A percentile compares a stretch with the other conserved stretches of the same genome.
These are phyloP conservation scores for Metarhizium brunneum DNA, from an alignment of 2,329 filamentous ascomycete species.

Conservation along the genomic window DNA sequence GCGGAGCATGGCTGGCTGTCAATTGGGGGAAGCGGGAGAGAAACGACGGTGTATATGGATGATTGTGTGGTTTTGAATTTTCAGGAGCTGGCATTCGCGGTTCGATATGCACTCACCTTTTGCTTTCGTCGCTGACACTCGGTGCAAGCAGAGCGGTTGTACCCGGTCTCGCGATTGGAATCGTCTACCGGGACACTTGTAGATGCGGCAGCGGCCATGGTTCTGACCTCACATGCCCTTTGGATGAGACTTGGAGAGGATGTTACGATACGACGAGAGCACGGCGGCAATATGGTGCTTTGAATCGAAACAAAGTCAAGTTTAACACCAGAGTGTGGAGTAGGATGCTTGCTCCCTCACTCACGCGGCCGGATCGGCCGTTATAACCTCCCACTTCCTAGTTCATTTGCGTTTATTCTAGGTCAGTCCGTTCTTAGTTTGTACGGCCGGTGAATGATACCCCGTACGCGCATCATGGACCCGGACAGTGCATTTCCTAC, in stretches of 20 bases:
- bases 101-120: slow-evolving; percentile 17
- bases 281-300: neutral
- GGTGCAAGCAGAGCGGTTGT: slow-evolving; percentile 29
- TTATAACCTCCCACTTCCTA: neutral
- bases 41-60: neutral
- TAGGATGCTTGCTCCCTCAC: neutral
- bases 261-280: neutral
- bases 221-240: neutral
- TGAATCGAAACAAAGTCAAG: neutral
- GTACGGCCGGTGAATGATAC: neutral
- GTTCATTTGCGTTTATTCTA: neutral
- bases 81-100: neutral
- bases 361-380: neutral
- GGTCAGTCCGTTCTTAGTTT: neutral
- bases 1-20: too few relatives aligned
- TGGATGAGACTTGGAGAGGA: neutral
- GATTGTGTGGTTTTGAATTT: neutral
- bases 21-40: neutral
- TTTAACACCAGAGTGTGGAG: neutral
- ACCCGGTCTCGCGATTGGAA: slow-evolving; percentile 5
- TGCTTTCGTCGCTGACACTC: slow-evolving; percentile 32
- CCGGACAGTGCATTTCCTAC: neutral
- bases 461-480: neutral
- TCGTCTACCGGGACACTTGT: neutral
- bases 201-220: neutral